Evolutionary conservation across 2,329 filamentous ascomycete genomes (phyloP), one percentile per base, ranked within the genome.

Genomic region (Stachybotrys echinatus): DNA sequence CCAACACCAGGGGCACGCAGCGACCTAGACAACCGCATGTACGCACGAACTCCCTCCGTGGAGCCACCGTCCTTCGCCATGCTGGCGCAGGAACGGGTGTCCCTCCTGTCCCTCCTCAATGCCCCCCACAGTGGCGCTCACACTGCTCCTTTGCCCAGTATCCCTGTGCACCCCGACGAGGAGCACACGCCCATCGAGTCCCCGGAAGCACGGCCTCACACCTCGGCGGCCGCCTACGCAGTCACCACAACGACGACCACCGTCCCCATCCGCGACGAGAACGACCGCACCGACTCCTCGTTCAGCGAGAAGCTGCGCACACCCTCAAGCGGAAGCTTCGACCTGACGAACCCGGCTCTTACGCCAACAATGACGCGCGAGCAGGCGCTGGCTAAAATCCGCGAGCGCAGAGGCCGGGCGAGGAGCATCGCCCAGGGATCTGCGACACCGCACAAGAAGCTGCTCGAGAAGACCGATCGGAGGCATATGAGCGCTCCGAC

Each of bases 331-430:
- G 65, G 62, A 44, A 69, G 65, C 48, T 83, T 82, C 57, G 79
- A 83, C 62, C 61, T 71, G 39, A 77, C 68, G 52, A 78, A 83
- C 61, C 79, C 80, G 19, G 81, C 81, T 10, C 64, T 85, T 52
- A 84, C 78, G 40, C 81, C 82, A 5, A 86, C 83, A 38, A 83
- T 86, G 79, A 81, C 81, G 22, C 77, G 88, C 48, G 88, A 90
- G 65, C 77, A 90, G 65, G 88, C 88, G 4, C 76, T 92, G 17
- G 85, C 85, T 49, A 83, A 85, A 63, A 92, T 92, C 56, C 78
- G 84, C 48, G 84, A 89, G 68, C 76, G 88, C 23, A 73, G 88
- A 48, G 87, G 86, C 6, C 74, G 88, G 43, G 86, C 88, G 50
- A 77, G 83, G 57, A 89, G 85, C 64, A 80, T 86, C 50, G 83